Conservation (phyloP, 495 filamentous ascomycete species). For the Hypoxylon perforatum region DNA sequence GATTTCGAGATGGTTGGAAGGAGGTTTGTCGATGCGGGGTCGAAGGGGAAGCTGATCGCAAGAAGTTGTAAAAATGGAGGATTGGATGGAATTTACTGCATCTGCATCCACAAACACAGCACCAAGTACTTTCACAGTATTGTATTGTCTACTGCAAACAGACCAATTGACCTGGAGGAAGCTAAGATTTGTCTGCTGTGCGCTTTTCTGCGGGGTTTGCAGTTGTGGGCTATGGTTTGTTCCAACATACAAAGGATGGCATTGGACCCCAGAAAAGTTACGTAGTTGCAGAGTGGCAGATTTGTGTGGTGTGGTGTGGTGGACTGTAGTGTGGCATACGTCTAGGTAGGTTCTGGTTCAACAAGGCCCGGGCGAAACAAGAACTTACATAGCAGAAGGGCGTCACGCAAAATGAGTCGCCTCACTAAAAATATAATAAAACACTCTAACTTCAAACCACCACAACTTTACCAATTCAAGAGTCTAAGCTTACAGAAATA, state of each 20-base stretch:
- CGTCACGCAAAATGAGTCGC: too few species aligned
- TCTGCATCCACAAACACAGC: constrained; percentile 29
- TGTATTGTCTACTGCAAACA: constrained; percentile 30
- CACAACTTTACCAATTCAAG: too few species aligned
- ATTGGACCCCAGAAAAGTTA: constrained; percentile 36
- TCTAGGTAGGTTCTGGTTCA: background rate
- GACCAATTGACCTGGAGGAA: constrained; percentile 39
- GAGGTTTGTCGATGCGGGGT: constrained; percentile 14
- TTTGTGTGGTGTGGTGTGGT: background rate
- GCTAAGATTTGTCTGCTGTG: constrained; percentile 32
- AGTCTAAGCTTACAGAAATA: too few species aligned
- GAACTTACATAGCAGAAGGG: too few species aligned
- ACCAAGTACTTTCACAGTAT: constrained; percentile 11
- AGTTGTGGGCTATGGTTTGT: constrained; percentile 10
- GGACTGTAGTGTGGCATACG: constrained; percentile 14
- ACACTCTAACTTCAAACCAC: too few species aligned
- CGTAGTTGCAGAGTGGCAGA: constrained; percentile 21
- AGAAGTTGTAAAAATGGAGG: background rate
- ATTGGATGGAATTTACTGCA: background rate
- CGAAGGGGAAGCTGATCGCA: constrained; percentile 15
- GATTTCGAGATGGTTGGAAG: background rate
- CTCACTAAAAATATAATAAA: too few species aligned
- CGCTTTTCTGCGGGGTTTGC: constrained; percentile 36
- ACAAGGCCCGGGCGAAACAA: too few species aligned
- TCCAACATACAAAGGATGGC: constrained; percentile 37